phyloP scores from a whole-genome alignment of 2,329 filamentous ascomycete species.

The Nemania serpens region DNA sequence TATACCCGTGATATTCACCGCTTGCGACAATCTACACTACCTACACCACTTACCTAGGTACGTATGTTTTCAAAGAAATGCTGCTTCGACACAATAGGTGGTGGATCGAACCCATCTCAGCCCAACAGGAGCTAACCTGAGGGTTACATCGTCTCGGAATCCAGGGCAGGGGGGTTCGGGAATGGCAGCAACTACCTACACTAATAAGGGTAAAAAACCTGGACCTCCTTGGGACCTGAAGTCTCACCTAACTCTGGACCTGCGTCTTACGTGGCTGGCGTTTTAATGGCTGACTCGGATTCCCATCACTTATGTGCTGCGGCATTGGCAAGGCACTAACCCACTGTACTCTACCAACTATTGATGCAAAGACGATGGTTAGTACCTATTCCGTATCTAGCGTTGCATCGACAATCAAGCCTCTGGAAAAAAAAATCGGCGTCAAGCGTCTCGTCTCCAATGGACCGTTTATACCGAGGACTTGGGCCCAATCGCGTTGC shows the following conservation, averaged over 20 bases:
- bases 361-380: too few relatives aligned
- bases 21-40: too few relatives aligned
- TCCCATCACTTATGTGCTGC: too few relatives aligned
- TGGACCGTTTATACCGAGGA: not conserved
- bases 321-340: not conserved
- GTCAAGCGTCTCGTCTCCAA: not conserved
- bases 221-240: slow-evolving; percentile 6
- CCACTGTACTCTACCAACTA: slow-evolving; percentile 6
- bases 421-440: not conserved
- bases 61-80: not conserved
- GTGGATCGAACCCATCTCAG: slow-evolving; percentile 18
- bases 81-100: not conserved
- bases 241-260: slow-evolving; percentile 25
- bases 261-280: slow-evolving; percentile 15
- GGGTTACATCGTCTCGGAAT: not conserved
- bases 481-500: not conserved
- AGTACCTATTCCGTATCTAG: too few relatives aligned
- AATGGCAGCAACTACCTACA: slow-evolving; percentile 8
- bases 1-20: not conserved
- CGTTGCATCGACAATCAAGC: not conserved
- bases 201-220: not conserved
- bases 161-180: slow-evolving; percentile 15
- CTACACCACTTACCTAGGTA: not conserved
- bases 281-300: not conserved
- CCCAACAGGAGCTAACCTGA: slow-evolving; percentile 30